These are phyloP conservation scores for Trichoderma erinaceum DNA, from an alignment of 495 filamentous ascomycete genomes.

Conservation along the genomic window DNA sequence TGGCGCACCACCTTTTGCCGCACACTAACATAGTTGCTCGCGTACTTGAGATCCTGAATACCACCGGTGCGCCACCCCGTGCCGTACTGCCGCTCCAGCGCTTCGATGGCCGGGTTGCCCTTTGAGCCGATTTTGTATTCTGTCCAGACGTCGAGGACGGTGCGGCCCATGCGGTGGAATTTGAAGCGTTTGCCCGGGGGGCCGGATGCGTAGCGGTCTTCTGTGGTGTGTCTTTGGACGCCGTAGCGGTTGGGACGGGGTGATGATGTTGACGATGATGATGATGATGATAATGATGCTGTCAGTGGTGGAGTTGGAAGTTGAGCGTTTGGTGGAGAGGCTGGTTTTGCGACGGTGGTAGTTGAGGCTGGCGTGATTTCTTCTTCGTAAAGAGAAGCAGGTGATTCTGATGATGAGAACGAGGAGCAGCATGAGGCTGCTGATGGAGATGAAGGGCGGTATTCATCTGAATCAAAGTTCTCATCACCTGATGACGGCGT, in stretches of 20 bases:
- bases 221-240: not conserved
- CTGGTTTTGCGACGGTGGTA: not conserved
- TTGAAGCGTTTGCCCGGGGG: not conserved
- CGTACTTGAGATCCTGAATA: not conserved
- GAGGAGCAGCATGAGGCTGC: not conserved
- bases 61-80: not conserved
- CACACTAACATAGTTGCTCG: slow-evolving; percentile 2
- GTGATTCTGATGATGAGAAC: no score
- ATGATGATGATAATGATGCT: not conserved
- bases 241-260: not conserved
- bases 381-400: no score
- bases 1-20: not conserved
- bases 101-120: not conserved
- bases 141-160: not conserved
- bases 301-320: not conserved
- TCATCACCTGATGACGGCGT: not conserved
- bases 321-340: not conserved
- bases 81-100: not conserved
- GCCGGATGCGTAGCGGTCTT: not conserved
- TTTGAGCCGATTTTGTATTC: not conserved
- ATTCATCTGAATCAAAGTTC: not conserved
- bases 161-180: not conserved
- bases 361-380: no score
- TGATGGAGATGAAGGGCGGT: not conserved
- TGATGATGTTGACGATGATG: not conserved